Evolutionary conservation across 805 yeast genomes (phyloP), one percentile per base, ranked within the genome.

Genomic region (Suhomyces sp.): DNA sequence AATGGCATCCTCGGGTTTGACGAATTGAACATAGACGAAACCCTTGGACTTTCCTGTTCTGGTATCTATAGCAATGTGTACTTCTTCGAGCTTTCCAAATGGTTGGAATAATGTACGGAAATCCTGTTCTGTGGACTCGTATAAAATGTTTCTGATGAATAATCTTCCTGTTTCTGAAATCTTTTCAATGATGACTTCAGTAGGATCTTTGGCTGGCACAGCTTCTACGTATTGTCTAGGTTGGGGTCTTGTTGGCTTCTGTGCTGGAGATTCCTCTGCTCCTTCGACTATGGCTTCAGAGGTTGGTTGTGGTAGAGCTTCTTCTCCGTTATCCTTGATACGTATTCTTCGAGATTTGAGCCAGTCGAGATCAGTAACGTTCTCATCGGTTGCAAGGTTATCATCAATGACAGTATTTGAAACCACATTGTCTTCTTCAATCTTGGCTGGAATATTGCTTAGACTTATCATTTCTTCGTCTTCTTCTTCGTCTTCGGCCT

Each of bases 21-120:
- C 63, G 53, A 83, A 93, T 54, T 81, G 79, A 9, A 88, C 72
- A 52, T 90, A 90, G 0, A 93, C 96, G 58, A 88, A 87, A 0
- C 98, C 98, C 60, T 93, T 93, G 1, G 96, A 83, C 48, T 79
- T 76, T 8, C 95, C 95, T 0, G 95, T 86, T 63, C 93, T 77
- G 3, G 95, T 82, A 54, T 91, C 98, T 23, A 88, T 59, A 1
- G 98, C 96, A 49, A 93, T 70, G 59, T 93, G 98, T 2, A 88
- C 95, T 62, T 93, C 98, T 45, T 81, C 86, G 24, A 88, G 57
- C 5, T 65, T 63, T 7, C 98, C 98, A 55, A 64, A 93, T 3
- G 67, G 55, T 4, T 70, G 43, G 51, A 93, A 90, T 16, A 88
- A 65, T 2, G 70, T 63, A 20, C 65, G 61, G 55, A 90, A 83